Conservation (phyloP, 73 alveolate species). For the Tetrahymena thermophila region DNA sequence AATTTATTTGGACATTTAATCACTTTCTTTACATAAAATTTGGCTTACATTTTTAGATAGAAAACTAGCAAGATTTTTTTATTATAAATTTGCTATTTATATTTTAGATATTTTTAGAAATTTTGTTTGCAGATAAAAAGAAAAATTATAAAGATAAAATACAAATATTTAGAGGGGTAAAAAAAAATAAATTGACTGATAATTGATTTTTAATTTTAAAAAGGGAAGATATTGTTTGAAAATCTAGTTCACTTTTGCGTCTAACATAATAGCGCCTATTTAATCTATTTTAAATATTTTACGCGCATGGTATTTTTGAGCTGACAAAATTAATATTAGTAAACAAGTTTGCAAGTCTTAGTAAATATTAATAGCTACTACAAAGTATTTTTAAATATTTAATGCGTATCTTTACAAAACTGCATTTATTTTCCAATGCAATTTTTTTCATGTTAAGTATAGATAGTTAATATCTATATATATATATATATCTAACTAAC, state of each 20-base stretch:
- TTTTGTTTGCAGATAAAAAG: not conserved
- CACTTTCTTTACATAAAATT: not conserved
- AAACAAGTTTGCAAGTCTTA: not conserved
- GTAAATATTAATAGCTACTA: not conserved
- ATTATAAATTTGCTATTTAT: too few relatives aligned
- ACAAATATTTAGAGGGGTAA: not conserved
- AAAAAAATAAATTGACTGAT: not conserved
- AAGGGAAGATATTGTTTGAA: not conserved
- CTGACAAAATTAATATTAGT: not conserved
- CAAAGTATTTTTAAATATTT: too few relatives aligned
- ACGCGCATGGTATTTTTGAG: not conserved
- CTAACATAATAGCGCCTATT: not conserved
- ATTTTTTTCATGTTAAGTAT: not conserved
- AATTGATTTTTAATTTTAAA: not conserved
- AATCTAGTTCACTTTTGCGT: not conserved
- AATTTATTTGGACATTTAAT: not conserved
- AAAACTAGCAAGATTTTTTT: not conserved
- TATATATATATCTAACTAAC: too few relatives aligned
- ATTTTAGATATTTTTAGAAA: not conserved
- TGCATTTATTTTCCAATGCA: not conserved
- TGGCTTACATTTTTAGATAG: not conserved
- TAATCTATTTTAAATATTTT: not conserved
- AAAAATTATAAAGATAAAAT: too few relatives aligned
- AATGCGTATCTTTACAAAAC: not conserved
- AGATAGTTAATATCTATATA: too few relatives aligned